Evolutionary conservation across 2,329 filamentous ascomycete genomes (phyloP), one percentile per base, ranked within the genome.

Genomic region (Trichoderma harzianum): DNA sequence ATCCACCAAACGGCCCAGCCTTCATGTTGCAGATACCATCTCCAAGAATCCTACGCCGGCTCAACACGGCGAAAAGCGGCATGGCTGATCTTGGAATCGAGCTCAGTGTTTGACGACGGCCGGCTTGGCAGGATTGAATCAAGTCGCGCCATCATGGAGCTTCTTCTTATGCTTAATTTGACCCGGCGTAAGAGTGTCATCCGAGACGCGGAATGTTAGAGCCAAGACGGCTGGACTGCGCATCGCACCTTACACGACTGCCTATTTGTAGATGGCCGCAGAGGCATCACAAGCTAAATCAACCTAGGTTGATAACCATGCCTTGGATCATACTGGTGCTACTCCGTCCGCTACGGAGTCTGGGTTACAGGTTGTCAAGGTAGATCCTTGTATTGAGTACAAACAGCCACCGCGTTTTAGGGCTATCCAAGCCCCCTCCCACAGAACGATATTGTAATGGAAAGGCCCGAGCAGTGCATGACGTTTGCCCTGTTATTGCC

Each of bases 131-230:
- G 53, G 34, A 28, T 30, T 24, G 11, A 21, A 69, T 61, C 39
- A 53, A 68, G 8, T 43, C 53, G 36, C 65, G 53, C 61, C 51
- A 68, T 12, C 24, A 64, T 14, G 47, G 47, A 64, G 65, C 36
- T 60, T 69, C 65, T 60, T 69, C 26, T 69, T 69, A 69, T 69
- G 65, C 65, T 69, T 69, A 69, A 32, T 69, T 61, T 12, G 55
- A 24, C 21, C 26, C 53, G 18, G 55, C n/a, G 43, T 30, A 30
- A 39, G 32, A 43, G 64, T 34, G 32, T 10, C 26, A 24, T 58
- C 53, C 53, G 51, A 58, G 64, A 51, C 55, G 55, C 26, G 65
- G 47, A 47, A 51, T 60, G 65, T 69, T 60, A 26, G 65, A 69
- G 65, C 34, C 65, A 60, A 26, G 65, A 32, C 60, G n/a, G 21